Conservation (phyloP, 2,329 filamentous ascomycete species). For the Cyphellophora europaea region DNA sequence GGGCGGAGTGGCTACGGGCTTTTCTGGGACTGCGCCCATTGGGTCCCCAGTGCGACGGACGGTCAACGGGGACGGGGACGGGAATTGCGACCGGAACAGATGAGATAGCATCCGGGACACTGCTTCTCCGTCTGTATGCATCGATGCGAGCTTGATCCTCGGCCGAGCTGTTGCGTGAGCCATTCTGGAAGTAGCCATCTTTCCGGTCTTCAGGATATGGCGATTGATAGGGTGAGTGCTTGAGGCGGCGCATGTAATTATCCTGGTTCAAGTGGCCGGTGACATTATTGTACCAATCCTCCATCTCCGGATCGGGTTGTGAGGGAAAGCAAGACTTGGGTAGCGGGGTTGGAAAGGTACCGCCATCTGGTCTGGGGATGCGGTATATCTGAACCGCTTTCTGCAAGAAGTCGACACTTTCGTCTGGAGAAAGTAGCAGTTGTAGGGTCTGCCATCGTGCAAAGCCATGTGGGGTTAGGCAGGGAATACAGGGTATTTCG, state of each 20-base stretch:
- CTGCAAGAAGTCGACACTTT: slow-evolving; percentile 77
- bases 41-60: slow-evolving; percentile 9
- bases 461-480: slow-evolving; percentile 74
- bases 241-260: slow-evolving; percentile 31
- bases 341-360: slow-evolving; percentile 49
- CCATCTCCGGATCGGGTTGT: slow-evolving; percentile 67
- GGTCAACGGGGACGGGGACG: slow-evolving; percentile 5
- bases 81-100: slow-evolving; percentile 4
- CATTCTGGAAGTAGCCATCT: slow-evolving; percentile 17
- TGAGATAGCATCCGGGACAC: slow-evolving; percentile 17
- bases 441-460: slow-evolving; percentile 92
- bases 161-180: slow-evolving; percentile 11
- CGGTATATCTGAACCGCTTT: slow-evolving; percentile 69
- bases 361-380: slow-evolving; percentile 61
- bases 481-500: slow-evolving; percentile 66
- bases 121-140: slow-evolving; percentile 14
- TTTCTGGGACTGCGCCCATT: slow-evolving; percentile 6
- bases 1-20: slow-evolving; percentile 16
- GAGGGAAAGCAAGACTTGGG: slow-evolving; percentile 64
- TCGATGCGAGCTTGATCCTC: slow-evolving; percentile 11
- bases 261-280: slow-evolving; percentile 55
- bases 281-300: slow-evolving; percentile 75
- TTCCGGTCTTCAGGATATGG: slow-evolving; percentile 18
- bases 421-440: slow-evolving; percentile 74
- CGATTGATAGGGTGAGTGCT: slow-evolving; percentile 22